Percentiles rank a stretch among this genome's conserved stretches.
Conservation (phyloP, 2,329 filamentous ascomycete species). For the Chrysoporthe puriensis region DNA sequence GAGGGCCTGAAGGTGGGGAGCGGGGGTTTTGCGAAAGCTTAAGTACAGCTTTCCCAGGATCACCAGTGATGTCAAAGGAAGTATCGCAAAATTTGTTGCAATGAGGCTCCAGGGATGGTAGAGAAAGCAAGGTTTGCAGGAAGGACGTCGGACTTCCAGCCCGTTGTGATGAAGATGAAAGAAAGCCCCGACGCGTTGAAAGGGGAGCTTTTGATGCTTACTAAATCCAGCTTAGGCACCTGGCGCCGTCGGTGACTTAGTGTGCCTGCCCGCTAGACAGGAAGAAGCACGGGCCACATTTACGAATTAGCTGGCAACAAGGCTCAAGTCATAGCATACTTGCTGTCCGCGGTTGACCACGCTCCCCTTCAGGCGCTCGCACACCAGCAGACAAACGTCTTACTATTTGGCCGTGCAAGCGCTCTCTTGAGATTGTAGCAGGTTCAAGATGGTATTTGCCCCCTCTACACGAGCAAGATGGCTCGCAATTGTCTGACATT, state of each 20-base stretch:
- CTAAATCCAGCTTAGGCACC: neutral
- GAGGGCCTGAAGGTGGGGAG: neutral
- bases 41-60: neutral
- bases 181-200: neutral
- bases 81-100: neutral
- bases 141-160: neutral
- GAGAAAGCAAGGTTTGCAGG: neutral
- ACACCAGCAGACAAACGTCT: neutral
- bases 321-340: slow-evolving; percentile 12
- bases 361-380: neutral
- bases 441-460: slow-evolving; percentile 44
- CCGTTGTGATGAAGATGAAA: neutral
- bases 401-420: neutral
- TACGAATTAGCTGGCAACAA: slow-evolving; percentile 11
- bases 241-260: neutral
- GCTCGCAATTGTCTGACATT: slow-evolving; percentile 14
- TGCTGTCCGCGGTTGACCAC: neutral
- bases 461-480: neutral
- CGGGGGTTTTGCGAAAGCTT: neutral
- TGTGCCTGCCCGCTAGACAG: neutral
- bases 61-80: neutral
- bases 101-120: neutral
- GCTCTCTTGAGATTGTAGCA: neutral
- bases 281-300: slow-evolving; percentile 8
- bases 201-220: neutral